A percentile compares a stretch with the other conserved stretches of the same genome.
Evolutionary conservation across 2,329 filamentous ascomycete species (phyloP).

Genomic region (Mycosphaerelloides madeirae): DNA sequence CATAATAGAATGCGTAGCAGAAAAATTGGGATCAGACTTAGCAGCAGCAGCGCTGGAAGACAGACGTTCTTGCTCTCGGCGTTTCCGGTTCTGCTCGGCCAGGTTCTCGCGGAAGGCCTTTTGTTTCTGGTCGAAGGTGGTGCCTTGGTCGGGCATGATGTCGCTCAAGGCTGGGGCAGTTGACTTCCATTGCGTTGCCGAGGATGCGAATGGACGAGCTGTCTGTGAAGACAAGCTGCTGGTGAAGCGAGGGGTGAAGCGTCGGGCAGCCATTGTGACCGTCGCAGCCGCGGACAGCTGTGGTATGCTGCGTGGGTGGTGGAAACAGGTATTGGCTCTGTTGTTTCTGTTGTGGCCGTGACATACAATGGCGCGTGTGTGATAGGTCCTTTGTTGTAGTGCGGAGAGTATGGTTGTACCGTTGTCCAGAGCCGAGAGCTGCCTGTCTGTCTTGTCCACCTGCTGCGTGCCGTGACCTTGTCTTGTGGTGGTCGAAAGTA

Average conservation of each 20-base stretch:
- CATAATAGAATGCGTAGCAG: slow-evolving; percentile 33
- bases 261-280: slow-evolving; percentile 19
- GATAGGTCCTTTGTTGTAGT: too few species aligned
- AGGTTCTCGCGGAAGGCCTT: slow-evolving; percentile 80
- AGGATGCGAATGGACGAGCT: slow-evolving; percentile 14
- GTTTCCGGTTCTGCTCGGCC: slow-evolving; percentile 67
- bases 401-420: too few species aligned
- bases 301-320: too few species aligned
- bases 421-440: too few species aligned
- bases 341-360: too few species aligned
- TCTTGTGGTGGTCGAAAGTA: too few species aligned
- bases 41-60: slow-evolving; percentile 39
- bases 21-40: slow-evolving; percentile 37
- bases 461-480: too few species aligned
- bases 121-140: slow-evolving; percentile 76
- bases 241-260: slow-evolving; percentile 18
- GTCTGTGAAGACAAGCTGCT: slow-evolving; percentile 9
- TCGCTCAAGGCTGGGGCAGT: slow-evolving; percentile 75
- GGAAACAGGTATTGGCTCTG: too few species aligned
- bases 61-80: slow-evolving; percentile 81
- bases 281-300: too few species aligned
- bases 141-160: slow-evolving; percentile 67
- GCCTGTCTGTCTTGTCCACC: too few species aligned
- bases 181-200: slow-evolving; percentile 9
- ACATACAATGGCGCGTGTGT: too few species aligned